Evolutionary conservation across 2,329 filamentous ascomycete species (phyloP).

Genomic region (Volutella citrinella): DNA sequence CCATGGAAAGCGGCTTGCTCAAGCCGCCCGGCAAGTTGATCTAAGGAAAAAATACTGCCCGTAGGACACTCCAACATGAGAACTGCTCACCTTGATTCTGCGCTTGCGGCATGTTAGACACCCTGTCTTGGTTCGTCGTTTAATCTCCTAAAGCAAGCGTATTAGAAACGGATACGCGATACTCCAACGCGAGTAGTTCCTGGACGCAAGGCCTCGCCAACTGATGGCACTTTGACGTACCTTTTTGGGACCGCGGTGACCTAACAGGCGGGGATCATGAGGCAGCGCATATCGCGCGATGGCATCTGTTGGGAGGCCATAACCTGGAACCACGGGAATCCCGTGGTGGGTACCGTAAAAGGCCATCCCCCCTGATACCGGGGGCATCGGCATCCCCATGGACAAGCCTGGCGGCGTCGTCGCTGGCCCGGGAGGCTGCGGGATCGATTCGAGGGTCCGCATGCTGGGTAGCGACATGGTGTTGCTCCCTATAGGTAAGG

Average conservation of each 20-base stretch:
- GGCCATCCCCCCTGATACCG: conserved; percentile 31
- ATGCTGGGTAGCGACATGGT: conserved; percentile 38
- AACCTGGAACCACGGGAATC: conserved; percentile 31
- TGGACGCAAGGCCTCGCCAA: too few relatives aligned
- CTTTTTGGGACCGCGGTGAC: conserved; percentile 55
- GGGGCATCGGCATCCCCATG: conserved; percentile 30
- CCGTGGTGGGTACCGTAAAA: conserved; percentile 43
- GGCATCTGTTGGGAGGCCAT: conserved; percentile 43
- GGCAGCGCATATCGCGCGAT: conserved; percentile 45
- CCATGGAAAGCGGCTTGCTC: too few relatives aligned
- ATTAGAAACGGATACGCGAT: too few relatives aligned
- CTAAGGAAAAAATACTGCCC: too few relatives aligned
- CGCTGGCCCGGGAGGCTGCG: conserved; percentile 26
- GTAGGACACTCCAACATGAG: too few relatives aligned
- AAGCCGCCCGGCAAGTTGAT: too few relatives aligned
- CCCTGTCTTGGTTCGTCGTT: conserved; percentile 61
- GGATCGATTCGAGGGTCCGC: conserved; percentile 37
- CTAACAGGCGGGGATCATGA: conserved; percentile 47
- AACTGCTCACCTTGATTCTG: conserved; percentile 56
- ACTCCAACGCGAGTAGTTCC: too few relatives aligned
- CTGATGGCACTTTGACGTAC: conserved; percentile 35
- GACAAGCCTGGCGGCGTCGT: conserved; percentile 35
- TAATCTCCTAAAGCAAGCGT: conserved; percentile 63
- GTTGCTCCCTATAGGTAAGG: conserved; percentile 25
- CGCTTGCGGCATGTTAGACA: conserved; percentile 61